Conservation (phyloP, 2,329 filamentous ascomycete species). For the Penicillium hordei region DNA sequence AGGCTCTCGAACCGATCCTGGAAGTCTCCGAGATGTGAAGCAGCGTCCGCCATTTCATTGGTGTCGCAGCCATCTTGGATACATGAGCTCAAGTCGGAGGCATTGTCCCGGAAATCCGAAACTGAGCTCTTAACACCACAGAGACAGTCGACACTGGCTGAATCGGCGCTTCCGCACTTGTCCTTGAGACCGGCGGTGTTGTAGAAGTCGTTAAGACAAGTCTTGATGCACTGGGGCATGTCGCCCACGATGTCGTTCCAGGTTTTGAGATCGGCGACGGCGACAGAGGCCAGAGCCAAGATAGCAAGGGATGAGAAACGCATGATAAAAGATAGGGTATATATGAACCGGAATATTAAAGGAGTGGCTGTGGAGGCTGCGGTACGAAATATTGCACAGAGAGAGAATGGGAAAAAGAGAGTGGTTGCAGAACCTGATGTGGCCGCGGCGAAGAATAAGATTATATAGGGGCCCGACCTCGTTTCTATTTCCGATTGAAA, state of each 20-base stretch:
- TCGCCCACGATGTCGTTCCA: slow-evolving; percentile 14
- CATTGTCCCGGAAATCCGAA: not conserved
- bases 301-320: slow-evolving; percentile 11
- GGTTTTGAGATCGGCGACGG: slow-evolving; percentile 8
- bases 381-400: not conserved
- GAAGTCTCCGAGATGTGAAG: not conserved
- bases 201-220: slow-evolving; percentile 12
- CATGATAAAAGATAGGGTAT: slow-evolving; percentile 3
- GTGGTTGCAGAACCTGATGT: not conserved
- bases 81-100: not conserved
- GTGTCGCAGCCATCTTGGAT: not conserved
- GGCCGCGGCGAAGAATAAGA: not conserved
- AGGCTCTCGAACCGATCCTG: not conserved
- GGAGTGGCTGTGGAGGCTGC: not conserved
- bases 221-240: slow-evolving; percentile 10
- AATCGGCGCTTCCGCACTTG: slow-evolving; percentile 9
- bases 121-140: not conserved
- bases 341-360: slow-evolving; percentile 25
- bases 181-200: slow-evolving; percentile 5
- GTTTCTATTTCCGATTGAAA: not conserved
- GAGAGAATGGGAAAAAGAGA: not conserved
- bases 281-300: slow-evolving; percentile 10
- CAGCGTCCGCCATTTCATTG: not conserved
- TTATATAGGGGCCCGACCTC: not conserved
- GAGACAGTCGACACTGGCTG: slow-evolving; percentile 6